Evolutionary conservation across 2,329 filamentous ascomycete species (phyloP).

Genomic region (Ophiostoma quercus): DNA sequence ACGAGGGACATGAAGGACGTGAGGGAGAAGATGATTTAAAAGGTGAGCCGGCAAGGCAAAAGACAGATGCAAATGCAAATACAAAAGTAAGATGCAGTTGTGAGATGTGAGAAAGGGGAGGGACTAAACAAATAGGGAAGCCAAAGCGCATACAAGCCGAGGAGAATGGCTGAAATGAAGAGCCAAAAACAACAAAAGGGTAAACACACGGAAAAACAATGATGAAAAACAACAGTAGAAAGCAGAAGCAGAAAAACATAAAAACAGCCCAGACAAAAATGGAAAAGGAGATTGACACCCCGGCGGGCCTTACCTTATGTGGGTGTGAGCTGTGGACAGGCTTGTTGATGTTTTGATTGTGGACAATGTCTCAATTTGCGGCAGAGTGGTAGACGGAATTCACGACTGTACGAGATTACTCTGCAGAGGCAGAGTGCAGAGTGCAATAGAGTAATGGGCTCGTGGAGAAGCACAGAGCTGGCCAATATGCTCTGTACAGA

Average conservation of each 20-base stretch:
- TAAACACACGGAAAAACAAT: slow-evolving; percentile 6
- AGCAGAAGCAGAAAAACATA: neutral
- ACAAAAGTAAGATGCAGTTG: neutral
- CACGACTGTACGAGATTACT: neutral
- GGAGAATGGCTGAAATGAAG: neutral
- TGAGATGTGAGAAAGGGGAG: slow-evolving; percentile 5
- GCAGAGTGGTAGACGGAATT: slow-evolving; percentile 3
- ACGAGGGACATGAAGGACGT: slow-evolving; percentile 1
- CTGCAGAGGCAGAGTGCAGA: neutral
- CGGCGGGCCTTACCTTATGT: slow-evolving; percentile 23
- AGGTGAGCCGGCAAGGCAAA: neutral
- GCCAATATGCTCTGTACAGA: neutral
- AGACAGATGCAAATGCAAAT: neutral
- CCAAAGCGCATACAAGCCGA: neutral
- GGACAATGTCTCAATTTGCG: slow-evolving; percentile 15
- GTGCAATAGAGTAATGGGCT: neutral
- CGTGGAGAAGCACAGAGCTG: neutral
- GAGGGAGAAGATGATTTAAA: slow-evolving; percentile 9
- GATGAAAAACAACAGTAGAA: slow-evolving; percentile 1
- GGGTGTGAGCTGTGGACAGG: slow-evolving; percentile 13
- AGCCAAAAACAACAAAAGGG: slow-evolving; percentile 2
- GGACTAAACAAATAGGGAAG: slow-evolving; percentile 12
- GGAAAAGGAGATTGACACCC: slow-evolving; percentile 16
- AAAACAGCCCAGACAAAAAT: slow-evolving; percentile 3
- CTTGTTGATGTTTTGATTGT: slow-evolving; percentile 24